Evolutionary conservation across 208 protist species (phyloP), one percentile per base, ranked within the genome.

Genomic region (Crithidia fasciculata): DNA sequence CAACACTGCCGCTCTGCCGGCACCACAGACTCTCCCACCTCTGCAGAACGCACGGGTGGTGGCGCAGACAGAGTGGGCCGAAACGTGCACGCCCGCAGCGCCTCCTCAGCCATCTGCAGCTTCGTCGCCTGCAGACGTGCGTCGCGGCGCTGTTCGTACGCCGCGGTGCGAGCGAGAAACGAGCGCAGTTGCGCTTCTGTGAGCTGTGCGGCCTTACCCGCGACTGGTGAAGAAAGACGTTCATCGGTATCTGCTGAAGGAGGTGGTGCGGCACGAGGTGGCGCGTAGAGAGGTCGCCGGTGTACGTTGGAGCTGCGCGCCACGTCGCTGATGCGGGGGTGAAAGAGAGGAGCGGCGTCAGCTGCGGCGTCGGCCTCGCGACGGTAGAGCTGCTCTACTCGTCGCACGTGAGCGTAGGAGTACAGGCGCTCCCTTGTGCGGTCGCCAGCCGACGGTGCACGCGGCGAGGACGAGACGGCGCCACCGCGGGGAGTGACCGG

Each of bases 91-190:
- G 63, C 63, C n/a, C 43, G 44, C 43, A 69, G 0, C 13, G 18
- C 36, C 9, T 39, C 19, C 44, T 76, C 53, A 0, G 49, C 71
- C 47, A 50, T n/a, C 45, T 50, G 54, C 63, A 53, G 18, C 45
- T 55, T 70, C 71, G 67, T n/a, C 28, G 44, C 28, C 37, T 40
- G 63, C 55, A 76, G 62, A 16, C 63, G 41, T 18, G 43, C 53
- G 5, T 8, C 7, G 15, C 55, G 71, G 3, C 16, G 63, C 3
- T 13, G 62, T 15, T 69, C 71, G n/a, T 53, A 15, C 28, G 56
- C 62, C 2, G 55, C 40, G 7, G 5, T 28, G 19, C 63, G 71
- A 2, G 19, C 19, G 5, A 76, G 15, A 56, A 58, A 63, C 8
- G 8, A 18, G 37, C 12, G 7, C 62, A 43, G 53, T 19, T 68